phyloP scores from a whole-genome alignment of 2,329 filamentous ascomycete species.

The Rutstroemia sp. region DNA sequence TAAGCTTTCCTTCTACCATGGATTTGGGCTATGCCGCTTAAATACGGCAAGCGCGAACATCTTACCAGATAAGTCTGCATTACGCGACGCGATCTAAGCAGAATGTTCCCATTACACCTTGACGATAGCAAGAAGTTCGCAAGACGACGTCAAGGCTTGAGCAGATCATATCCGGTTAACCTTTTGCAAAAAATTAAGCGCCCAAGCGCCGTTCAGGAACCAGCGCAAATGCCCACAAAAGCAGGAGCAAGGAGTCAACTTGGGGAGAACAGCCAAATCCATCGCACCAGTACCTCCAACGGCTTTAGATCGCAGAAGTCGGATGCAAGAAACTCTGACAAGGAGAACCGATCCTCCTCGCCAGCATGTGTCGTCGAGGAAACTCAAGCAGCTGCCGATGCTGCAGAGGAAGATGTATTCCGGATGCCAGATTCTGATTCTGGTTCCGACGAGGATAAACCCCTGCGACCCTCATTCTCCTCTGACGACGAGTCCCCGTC shows the following conservation, averaged over 20 bases:
- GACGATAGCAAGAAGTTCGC: slow-evolving; percentile 4
- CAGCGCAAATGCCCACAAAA: not conserved
- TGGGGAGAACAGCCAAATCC: not conserved
- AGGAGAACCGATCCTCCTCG: not conserved
- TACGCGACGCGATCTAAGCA: slow-evolving; percentile 1
- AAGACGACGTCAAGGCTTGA: slow-evolving; percentile 3
- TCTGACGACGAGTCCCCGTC: slow-evolving; percentile 1
- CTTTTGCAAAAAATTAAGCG: slow-evolving; percentile 4
- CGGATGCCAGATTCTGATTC: slow-evolving; percentile 2
- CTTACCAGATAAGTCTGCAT: not conserved
- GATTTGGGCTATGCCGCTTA: not conserved
- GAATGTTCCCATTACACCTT: slow-evolving; percentile 1
- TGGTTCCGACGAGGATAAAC: slow-evolving; percentile 5
- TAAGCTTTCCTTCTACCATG: not conserved
- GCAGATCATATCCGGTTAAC: not conserved
- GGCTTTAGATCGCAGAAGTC: not conserved
- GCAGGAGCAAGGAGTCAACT: not conserved
- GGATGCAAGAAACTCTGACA: not conserved
- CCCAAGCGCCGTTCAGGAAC: not conserved
- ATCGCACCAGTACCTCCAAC: not conserved
- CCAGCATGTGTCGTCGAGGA: not conserved
- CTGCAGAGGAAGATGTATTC: not conserved
- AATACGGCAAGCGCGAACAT: not conserved
- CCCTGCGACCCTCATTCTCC: not conserved
- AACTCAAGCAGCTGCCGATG: not conserved